Evolutionary conservation across 331 rosid genomes (phyloP), one percentile per base, ranked within the genome.

Genomic region (Quercus phellos): DNA sequence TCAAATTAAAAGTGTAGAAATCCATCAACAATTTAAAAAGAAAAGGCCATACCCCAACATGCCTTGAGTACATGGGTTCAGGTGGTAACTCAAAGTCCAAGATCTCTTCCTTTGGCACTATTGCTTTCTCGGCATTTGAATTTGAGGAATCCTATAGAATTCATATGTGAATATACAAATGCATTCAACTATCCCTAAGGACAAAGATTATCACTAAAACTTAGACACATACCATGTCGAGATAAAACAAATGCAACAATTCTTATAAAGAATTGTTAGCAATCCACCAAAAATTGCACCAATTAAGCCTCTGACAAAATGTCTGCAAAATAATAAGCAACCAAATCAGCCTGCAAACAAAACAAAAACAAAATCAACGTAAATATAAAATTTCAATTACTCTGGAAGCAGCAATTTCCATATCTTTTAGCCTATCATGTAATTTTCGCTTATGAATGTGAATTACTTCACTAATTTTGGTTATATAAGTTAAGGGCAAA

Each of bases 61-160:
- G 78, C 56, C 73, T 77, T 6, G 92, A 83, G 38, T 81, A 86
- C 64, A 84, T 17, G 32, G 85, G 32, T 21, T 82, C 74, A 32
- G 91, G 56, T 42, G 90, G 85, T 68, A 88, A 78, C 54, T 80
- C 86, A 68, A 74, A 87, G 64, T 90, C 97, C 81, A 89, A 72
- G 34, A 79, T 77, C 89, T 94, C 98, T 27, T 88, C 77, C 86
- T 92, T 94, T 34, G 92, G 90, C 51, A 82, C 64, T 71, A 87
- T n/a, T 38, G 59, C 79, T 51, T 80, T 84, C 73, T 88, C 74
- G 29, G 80, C 81, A 74, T 75, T 87, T 74, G 32, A 70, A 17
- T 74, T 70, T 0, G 86, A 68, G 18, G 80, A 53, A 38, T 83
- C 90, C 94, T 89, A 80, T 22, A 77, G 12, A 81, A 71, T 5